These are phyloP conservation scores for Verticillium isaacii DNA, from an alignment of 2,329 filamentous ascomycete species.

Conservation along the genomic window DNA sequence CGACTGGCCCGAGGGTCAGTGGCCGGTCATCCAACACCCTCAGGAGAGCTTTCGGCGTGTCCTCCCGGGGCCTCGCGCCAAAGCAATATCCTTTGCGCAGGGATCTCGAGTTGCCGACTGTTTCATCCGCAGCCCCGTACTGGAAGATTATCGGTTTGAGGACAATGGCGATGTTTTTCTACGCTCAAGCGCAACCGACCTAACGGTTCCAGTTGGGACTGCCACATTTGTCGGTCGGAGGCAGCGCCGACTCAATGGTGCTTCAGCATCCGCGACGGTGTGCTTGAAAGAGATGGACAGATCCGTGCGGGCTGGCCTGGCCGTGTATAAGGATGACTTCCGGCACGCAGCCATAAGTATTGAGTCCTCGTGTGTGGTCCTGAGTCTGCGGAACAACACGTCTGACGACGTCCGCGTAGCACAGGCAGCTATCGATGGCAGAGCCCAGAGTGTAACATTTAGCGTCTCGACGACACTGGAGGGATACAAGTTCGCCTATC, in stretches of 20 bases:
- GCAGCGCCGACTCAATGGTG: conserved; percentile 3
- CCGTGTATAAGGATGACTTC: conserved; percentile 8
- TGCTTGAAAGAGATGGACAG: not conserved
- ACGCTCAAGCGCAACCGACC: not conserved
- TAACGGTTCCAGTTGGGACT: conserved; percentile 1
- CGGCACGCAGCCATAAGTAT: not conserved
- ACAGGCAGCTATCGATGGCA: not conserved
- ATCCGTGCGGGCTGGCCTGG: conserved; percentile 1
- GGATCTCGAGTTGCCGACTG: conserved; percentile 1
- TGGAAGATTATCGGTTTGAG: conserved; percentile 1
- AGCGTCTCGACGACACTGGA: not conserved
- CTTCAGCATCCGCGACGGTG: not conserved
- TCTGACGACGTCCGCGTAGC: not conserved
- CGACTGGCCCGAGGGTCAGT: conserved; percentile 6
- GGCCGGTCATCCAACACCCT: conserved; percentile 2
- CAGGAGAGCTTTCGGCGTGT: not conserved
- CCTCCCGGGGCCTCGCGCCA: not conserved
- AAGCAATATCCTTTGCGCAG: not conserved
- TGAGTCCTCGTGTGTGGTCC: not conserved
- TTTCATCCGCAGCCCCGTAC: conserved; percentile 4
- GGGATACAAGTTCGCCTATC: conserved; percentile 1
- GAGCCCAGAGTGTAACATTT: not conserved
- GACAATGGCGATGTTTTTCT: not conserved
- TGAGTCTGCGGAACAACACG: not conserved
- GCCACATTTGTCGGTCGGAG: conserved; percentile 6